Conservation (phyloP, 148 eudicot species). For the Heliamphora exappendiculata region DNA sequence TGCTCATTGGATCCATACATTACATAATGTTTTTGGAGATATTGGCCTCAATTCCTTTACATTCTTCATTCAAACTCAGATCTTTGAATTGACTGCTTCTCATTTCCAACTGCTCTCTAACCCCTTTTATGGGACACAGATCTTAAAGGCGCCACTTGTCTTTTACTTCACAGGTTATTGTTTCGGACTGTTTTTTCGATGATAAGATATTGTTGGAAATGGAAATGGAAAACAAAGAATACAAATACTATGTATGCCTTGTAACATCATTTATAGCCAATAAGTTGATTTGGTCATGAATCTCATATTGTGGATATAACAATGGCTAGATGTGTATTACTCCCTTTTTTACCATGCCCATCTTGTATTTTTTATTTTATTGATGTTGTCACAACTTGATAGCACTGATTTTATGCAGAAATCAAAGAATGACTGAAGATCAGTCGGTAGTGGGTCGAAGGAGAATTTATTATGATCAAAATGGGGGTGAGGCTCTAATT, state of each 20-base stretch:
- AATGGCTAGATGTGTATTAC: not conserved
- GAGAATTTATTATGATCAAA: constrained; percentile 93
- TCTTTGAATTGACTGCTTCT: not conserved
- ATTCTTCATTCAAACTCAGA: not conserved
- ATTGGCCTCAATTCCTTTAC: not conserved
- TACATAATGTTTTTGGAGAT: not conserved
- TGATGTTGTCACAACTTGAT: not conserved
- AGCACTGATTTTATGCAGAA: constrained; percentile 41
- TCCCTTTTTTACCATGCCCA: not conserved
- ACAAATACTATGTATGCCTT: not conserved
- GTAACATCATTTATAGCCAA: not conserved
- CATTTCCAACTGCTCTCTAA: not conserved
- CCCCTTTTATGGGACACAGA: not conserved
- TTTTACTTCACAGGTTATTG: not conserved
- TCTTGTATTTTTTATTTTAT: not conserved
- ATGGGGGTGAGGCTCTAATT: constrained; percentile 91
- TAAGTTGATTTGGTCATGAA: not conserved
- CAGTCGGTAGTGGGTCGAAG: constrained; percentile 96
- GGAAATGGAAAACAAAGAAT: not conserved
- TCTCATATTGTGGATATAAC: not conserved
- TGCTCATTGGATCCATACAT: not conserved
- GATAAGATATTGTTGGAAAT: not conserved
- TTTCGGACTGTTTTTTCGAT: not conserved
- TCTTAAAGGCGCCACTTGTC: not conserved
- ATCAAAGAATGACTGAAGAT: constrained; percentile 96